phyloP scores from a whole-genome alignment of 306 rosid genomes.

The Lotus japonicus region DNA sequence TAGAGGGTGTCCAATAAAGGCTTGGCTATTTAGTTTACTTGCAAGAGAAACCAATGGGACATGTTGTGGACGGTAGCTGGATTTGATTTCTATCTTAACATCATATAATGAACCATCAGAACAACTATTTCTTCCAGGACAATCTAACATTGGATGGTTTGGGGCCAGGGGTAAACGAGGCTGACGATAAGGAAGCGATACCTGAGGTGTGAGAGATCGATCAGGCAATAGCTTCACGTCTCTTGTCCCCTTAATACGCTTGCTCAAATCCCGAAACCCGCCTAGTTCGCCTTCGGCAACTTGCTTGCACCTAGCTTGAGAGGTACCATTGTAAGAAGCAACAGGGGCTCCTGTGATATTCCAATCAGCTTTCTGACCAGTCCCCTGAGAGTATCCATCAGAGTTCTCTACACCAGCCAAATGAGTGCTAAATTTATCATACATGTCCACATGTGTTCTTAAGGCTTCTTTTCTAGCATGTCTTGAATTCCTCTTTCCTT shows the following conservation, averaged over 20 bases:
- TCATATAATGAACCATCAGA: constrained; percentile 48
- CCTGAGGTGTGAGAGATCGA: constrained; percentile 33
- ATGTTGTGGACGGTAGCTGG: constrained; percentile 56
- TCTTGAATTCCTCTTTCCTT: constrained; percentile 80
- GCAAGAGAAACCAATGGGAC: constrained; percentile 69
- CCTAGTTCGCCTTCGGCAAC: constrained; percentile 31
- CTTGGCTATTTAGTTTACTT: constrained; percentile 68
- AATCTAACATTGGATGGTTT: constrained; percentile 46
- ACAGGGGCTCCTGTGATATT: constrained; percentile 17
- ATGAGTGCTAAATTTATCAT: constrained; percentile 36
- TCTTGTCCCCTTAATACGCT: constrained; percentile 18
- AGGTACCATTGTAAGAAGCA: constrained; percentile 24
- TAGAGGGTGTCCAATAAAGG: constrained; percentile 74
- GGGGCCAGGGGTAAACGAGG: constrained; percentile 52
- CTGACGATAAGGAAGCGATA: constrained; percentile 57
- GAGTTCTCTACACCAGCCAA: constrained; percentile 26
- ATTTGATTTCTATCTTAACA: constrained; percentile 56
- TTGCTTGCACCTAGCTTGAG: constrained; percentile 30
- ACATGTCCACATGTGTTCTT: constrained; percentile 39
- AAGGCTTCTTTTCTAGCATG: constrained; percentile 38
- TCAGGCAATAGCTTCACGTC: constrained; percentile 38
- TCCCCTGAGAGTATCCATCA: constrained; percentile 26
- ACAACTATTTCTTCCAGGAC: constrained; percentile 25
- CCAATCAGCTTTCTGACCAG: constrained; percentile 37
- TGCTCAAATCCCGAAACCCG: constrained; percentile 28